Conservation (phyloP, 2,329 filamentous ascomycete genomes). For the Didymella segeticola region DNA sequence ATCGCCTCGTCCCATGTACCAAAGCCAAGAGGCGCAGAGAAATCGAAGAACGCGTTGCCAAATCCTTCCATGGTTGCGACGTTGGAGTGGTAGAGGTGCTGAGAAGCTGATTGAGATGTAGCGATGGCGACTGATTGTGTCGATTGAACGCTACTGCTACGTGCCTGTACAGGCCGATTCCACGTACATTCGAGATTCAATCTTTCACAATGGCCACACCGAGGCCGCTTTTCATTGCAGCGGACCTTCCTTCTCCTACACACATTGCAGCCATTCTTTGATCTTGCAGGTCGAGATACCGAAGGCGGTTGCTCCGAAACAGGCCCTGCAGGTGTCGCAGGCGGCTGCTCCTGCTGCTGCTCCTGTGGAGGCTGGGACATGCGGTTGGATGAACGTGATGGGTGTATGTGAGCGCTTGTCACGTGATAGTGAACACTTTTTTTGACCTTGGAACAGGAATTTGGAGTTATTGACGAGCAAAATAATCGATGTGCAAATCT, state of each 20-base stretch:
- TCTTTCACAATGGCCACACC: conserved; percentile 62
- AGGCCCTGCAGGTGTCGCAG: conserved; percentile 21
- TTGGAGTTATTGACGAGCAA: no score
- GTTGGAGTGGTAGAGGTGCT: conserved; percentile 20
- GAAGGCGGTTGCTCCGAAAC: conserved; percentile 15
- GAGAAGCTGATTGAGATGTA: conserved; percentile 21
- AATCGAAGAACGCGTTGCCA: conserved; percentile 33
- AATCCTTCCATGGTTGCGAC: conserved; percentile 27
- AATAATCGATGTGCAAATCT: neutral
- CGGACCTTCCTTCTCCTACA: conserved; percentile 59
- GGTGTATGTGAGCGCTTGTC: neutral
- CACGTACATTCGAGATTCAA: conserved; percentile 62
- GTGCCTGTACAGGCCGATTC: conserved; percentile 42
- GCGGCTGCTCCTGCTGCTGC: conserved; percentile 19
- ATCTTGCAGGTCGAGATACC: conserved; percentile 36
- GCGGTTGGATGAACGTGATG: neutral
- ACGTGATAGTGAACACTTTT: neutral
- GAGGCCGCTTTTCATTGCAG: conserved; percentile 61
- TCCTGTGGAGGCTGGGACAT: conserved; percentile 32
- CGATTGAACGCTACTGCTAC: conserved; percentile 26
- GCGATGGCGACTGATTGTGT: conserved; percentile 26
- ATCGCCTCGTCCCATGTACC: conserved; percentile 42
- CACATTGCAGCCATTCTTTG: conserved; percentile 43
- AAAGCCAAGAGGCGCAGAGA: conserved; percentile 37
- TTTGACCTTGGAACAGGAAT: no score